Percentiles rank a stretch among this genome's conserved stretches.
These are phyloP conservation scores for Choricystis sp. DNA, from an alignment of 139 green algal genomes.

Conservation along the genomic window DNA sequence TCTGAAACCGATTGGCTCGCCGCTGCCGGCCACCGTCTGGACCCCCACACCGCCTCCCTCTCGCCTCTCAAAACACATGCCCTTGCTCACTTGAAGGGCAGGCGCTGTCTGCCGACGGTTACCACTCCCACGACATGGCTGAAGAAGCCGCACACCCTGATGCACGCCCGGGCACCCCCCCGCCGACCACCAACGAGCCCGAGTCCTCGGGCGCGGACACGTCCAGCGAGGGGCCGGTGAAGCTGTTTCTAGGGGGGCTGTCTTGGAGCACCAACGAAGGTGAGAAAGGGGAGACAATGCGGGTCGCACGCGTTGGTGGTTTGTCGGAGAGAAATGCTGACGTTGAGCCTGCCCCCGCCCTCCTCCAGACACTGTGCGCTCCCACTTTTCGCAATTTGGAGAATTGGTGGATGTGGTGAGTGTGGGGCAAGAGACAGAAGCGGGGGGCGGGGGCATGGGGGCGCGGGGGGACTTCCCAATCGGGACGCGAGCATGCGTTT, in stretches of 20 bases:
- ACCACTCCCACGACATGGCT: too few relatives aligned
- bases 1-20: too few relatives aligned
- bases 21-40: too few relatives aligned
- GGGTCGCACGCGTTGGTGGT: not conserved
- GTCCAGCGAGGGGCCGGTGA: too few relatives aligned
- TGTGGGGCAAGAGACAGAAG: not conserved
- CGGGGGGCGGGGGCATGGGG: not conserved
- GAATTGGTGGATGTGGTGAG: constrained; percentile 47
- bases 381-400: constrained; percentile 53
- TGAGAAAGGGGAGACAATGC: constrained; percentile 5
- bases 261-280: constrained; percentile 51
- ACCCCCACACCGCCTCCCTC: too few relatives aligned
- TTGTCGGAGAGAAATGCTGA: not conserved
- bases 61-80: too few relatives aligned
- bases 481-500: not conserved
- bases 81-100: too few relatives aligned
- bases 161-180: too few relatives aligned
- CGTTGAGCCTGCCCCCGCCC: not conserved
- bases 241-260: constrained; percentile 55
- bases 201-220: too few relatives aligned
- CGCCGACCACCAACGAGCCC: too few relatives aligned
- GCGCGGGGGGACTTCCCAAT: not conserved
- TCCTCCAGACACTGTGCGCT: constrained; percentile 37
- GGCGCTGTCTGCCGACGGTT: too few relatives aligned
- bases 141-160: too few relatives aligned